phyloP scores from a whole-genome alignment of 345 rosid genomes.

The Firmiana major region DNA sequence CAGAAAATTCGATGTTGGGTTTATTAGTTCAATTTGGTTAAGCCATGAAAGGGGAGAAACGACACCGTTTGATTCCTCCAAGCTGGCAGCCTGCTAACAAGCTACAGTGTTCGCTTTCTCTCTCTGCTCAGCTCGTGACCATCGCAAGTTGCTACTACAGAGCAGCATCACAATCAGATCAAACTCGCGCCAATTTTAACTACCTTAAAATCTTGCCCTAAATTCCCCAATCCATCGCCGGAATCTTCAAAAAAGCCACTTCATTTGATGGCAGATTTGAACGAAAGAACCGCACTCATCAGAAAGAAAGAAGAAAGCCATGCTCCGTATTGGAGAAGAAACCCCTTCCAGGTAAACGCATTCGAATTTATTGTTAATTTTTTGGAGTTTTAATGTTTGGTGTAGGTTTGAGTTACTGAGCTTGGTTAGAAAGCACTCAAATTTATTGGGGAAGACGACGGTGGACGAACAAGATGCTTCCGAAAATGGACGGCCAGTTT shows the following conservation, averaged over 20 bases:
- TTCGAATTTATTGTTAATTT: background rate
- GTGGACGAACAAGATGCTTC: slow-evolving; percentile 51
- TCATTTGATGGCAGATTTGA: background rate
- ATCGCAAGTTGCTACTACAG: no score
- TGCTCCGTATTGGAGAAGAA: slow-evolving; percentile 44
- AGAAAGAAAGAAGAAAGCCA: slow-evolving; percentile 3
- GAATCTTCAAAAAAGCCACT: background rate
- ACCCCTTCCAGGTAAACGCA: slow-evolving; percentile 54
- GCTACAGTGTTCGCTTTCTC: no score
- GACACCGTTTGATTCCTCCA: background rate
- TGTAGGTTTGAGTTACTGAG: slow-evolving; percentile 61
- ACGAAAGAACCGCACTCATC: background rate
- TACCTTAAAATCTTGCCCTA: background rate
- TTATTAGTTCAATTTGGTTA: background rate
- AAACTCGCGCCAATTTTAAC: slow-evolving; percentile 17
- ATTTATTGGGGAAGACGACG: slow-evolving; percentile 41
- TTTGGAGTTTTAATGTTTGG: background rate
- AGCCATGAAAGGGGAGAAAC: background rate
- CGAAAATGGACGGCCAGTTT: slow-evolving; percentile 75
- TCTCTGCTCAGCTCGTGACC: no score
- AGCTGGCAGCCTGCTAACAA: no score
- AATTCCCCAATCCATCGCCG: background rate
- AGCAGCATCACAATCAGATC: no score
- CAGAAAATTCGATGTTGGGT: background rate
- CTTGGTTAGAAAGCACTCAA: slow-evolving; percentile 88